Base-by-base conservation (phyloP, 1,284 basidiomycete genomes). In the Puccinia polysora region DNA sequence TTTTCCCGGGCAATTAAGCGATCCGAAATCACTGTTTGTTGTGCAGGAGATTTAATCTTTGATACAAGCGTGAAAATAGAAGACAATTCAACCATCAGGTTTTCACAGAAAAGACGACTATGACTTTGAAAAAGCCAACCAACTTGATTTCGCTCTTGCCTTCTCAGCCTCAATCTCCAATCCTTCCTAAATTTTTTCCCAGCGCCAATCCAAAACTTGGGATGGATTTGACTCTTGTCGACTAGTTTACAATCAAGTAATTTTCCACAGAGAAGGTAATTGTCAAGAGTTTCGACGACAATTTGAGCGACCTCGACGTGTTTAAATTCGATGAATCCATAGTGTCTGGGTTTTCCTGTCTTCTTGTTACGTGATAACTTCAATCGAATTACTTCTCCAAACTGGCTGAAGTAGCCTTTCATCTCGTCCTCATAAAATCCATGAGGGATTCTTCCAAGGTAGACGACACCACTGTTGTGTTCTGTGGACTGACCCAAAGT, bases 271-370 rank as follows among this genome's bases (percentile, higher is more conserved):
- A 99, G 84, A 34, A 99, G 85, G 81, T 97, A 99, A 82, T 97
- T 97, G 84, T 99, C 87, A 95, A 98, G 97, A 55, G 96, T 98
- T 78, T 98, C 96, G 5, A 90, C 89, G 10, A 97, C 96, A 75
- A 99, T 97, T 78, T 91, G 82, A 0, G 95, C 94, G 52, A 98
- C 94, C 1, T 89, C 86, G 15, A 85, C 84, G 43, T 91, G 92
- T 73, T 88, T 86, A 80, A 99, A 96, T 81, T 98, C 95, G 78
- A 99, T 84, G 82, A 97, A 98, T 1, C 86, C 95, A 80, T 97
- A 98, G 81, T 97, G 95, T 81, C 96, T 97, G 38, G 93, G 93
- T 70, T 85, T 86, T 73, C 96, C 96, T 12, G 94, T 97, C 91
- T 94, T 76, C 2, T 20, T 40, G 23, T 30, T 98, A 69, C 96